Evolutionary conservation across 2,329 filamentous ascomycete species (phyloP).

Genomic region (Macroventuria anomochaeta): DNA sequence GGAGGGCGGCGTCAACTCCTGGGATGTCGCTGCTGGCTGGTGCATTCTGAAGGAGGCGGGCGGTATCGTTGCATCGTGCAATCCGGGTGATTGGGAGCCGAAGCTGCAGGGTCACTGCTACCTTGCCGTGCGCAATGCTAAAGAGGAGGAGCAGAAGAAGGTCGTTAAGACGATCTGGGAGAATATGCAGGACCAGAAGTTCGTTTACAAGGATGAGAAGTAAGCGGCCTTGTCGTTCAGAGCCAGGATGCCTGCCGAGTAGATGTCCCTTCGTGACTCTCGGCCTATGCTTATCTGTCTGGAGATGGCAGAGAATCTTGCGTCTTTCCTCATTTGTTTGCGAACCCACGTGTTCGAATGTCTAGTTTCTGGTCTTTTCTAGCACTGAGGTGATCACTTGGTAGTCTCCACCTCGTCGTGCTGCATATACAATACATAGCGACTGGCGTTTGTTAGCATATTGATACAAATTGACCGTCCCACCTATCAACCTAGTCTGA

Average conservation of each 20-base stretch:
- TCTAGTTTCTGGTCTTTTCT: too few species aligned
- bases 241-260: too few species aligned
- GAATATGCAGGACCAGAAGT: constrained; percentile 44
- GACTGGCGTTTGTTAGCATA: not conserved
- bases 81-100: constrained; percentile 47
- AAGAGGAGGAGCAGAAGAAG: constrained; percentile 38
- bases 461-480: too few species aligned
- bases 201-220: constrained; percentile 30
- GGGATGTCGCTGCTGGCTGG: constrained; percentile 50
- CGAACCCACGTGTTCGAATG: too few species aligned
- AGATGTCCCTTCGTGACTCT: too few species aligned
- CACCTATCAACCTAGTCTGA: not conserved
- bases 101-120: constrained; percentile 44
- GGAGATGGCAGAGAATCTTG: too few species aligned
- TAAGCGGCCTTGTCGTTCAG: too few species aligned
- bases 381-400: too few species aligned
- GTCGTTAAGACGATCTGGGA: constrained; percentile 47
- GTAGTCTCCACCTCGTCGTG: too few species aligned
- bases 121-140: constrained; percentile 42
- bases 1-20: constrained; percentile 47
- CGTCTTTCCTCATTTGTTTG: too few species aligned
- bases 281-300: too few species aligned
- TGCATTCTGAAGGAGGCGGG: constrained; percentile 49
- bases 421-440: not conserved
- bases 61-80: constrained; percentile 45